Conservation (phyloP, 331 rosid genomes). For the Dryas integrifolia region DNA sequence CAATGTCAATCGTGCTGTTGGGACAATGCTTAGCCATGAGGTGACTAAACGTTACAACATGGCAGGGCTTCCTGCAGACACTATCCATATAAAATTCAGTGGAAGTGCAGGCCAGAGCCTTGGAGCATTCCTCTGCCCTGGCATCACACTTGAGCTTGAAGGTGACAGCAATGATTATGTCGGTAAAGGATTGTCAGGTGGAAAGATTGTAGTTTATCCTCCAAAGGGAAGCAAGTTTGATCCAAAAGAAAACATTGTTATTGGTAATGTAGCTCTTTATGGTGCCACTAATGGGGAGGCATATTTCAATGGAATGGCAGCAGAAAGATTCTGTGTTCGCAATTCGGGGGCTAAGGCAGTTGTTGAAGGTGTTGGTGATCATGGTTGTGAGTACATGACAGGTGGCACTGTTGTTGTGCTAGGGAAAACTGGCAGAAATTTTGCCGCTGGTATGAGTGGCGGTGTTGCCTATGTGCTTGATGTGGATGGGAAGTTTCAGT, state of each 20-base stretch:
- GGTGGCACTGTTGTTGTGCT: conserved; percentile 95
- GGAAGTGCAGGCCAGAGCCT: conserved; percentile 99
- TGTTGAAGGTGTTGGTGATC: conserved; percentile 98
- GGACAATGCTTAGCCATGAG: conserved; percentile 98
- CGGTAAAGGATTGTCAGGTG: conserved; percentile 95
- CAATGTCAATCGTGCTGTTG: conserved; percentile 87
- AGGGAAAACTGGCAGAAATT: conserved; percentile 89
- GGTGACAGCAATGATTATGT: conserved; percentile 96
- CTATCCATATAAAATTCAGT: conserved; percentile 70
- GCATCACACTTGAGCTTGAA: conserved; percentile 86
- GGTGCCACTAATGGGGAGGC: conserved; percentile 95
- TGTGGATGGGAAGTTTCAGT: conserved; percentile 58
- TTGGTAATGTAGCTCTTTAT: conserved; percentile 92
- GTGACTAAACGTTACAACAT: conserved; percentile 74
- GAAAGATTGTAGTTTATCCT: conserved; percentile 87
- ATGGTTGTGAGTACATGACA: conserved; percentile 97
- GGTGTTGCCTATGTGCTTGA: conserved; percentile 89
- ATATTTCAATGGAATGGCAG: conserved; percentile 98
- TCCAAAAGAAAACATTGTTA: conserved; percentile 85
- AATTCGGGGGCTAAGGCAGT: conserved; percentile 93
- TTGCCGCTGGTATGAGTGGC: conserved; percentile 99
- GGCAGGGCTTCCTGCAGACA: conserved; percentile 86
- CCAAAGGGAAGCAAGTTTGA: conserved; percentile 78
- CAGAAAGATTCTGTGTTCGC: conserved; percentile 97
- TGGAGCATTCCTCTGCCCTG: conserved; percentile 97